Evolutionary conservation across 2,329 filamentous ascomycete genomes (phyloP).

Genomic region (Neonectria sp.): DNA sequence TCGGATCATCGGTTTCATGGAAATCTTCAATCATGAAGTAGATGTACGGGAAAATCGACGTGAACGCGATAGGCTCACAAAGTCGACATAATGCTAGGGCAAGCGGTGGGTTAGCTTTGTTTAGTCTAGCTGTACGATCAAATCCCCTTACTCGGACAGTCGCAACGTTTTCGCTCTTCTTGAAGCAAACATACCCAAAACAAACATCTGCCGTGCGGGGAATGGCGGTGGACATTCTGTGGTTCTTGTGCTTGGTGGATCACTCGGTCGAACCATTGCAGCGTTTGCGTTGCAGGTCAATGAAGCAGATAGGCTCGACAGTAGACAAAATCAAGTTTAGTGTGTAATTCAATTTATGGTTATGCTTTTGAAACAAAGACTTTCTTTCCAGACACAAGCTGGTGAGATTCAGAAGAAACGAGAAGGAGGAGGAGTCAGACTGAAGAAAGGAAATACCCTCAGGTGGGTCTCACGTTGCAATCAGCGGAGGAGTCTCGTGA

Average conservation of each 20-base stretch:
- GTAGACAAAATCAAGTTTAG: background rate
- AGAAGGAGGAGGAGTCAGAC: background rate
- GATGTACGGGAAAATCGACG: conserved; percentile 99
- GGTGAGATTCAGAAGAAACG: background rate
- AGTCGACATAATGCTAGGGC: conserved; percentile 87
- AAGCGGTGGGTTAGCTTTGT: conserved; percentile 22
- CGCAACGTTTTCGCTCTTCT: conserved; percentile 1
- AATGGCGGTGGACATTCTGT: conserved; percentile 49
- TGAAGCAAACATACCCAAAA: conserved; percentile 59
- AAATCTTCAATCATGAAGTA: conserved; percentile 98
- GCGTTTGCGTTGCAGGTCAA: background rate
- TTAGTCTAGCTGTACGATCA: background rate
- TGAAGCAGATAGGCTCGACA: background rate
- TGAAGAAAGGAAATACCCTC: conserved; percentile 18
- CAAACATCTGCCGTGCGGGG: conserved; percentile 64
- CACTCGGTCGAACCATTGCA: conserved; percentile 10
- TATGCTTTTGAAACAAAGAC: background rate
- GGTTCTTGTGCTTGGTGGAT: background rate
- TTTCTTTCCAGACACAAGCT: background rate
- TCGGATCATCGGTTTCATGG: conserved; percentile 82
- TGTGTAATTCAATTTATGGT: background rate
- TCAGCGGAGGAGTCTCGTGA: conserved; percentile 1
- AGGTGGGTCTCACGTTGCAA: conserved; percentile 19
- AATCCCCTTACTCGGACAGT: background rate
- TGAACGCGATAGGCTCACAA: conserved; percentile 98